Conservation (phyloP, 192 early-diverging fungal genomes). For the Coemansia sp. region DNA sequence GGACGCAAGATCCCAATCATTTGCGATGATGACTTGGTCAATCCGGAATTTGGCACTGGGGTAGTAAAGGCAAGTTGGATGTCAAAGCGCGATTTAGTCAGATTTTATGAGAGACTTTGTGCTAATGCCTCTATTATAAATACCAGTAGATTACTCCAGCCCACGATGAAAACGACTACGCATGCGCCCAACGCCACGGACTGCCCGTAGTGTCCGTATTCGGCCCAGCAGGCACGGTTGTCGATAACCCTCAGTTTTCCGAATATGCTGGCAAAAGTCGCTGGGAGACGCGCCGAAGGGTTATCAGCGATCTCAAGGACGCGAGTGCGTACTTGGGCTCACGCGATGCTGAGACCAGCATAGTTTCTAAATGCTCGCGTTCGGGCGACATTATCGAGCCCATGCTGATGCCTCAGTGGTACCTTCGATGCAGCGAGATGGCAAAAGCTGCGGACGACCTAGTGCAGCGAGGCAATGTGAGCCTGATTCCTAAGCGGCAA, state of each 20-base stretch:
- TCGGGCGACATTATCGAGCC: conserved; percentile 96
- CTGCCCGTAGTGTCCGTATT: conserved; percentile 84
- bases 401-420: conserved; percentile 96
- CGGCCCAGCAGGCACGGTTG: conserved; percentile 76
- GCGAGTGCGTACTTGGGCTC: conserved; percentile 72
- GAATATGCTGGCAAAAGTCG: conserved; percentile 59
- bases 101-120: not conserved
- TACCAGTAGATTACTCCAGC: conserved; percentile 82
- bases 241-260: conserved; percentile 2
- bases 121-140: not conserved
- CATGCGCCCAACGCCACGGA: conserved; percentile 78
- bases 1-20: conserved; percentile 79
- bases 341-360: conserved; percentile 76
- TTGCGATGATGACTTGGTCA: conserved; percentile 77
- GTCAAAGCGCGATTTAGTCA: not conserved
- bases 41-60: conserved; percentile 92
- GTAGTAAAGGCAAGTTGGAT: conserved; percentile 77
- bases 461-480: conserved; percentile 63
- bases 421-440: conserved; percentile 78
- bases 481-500: conserved; percentile 71
- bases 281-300: conserved; percentile 76
- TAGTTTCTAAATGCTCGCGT: conserved; percentile 67
- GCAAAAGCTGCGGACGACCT: conserved; percentile 66
- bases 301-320: conserved; percentile 66
- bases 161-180: conserved; percentile 91